Evolutionary conservation across 2,329 filamentous ascomycete genomes (phyloP).

Genomic region (Aspergillus unguis): DNA sequence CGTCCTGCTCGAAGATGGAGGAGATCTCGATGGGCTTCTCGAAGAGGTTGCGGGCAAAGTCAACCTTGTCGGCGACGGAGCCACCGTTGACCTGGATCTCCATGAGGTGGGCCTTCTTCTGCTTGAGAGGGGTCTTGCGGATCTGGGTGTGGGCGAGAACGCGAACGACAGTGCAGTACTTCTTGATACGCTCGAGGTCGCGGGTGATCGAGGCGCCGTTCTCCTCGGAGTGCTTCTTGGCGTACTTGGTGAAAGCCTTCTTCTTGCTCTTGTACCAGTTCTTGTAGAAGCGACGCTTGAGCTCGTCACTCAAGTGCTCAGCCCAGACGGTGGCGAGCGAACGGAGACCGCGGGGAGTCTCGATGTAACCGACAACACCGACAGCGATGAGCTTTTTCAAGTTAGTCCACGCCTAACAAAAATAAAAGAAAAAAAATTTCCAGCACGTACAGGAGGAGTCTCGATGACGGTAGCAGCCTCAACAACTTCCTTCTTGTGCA

Average conservation of each 20-base stretch:
- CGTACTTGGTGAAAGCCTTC: conserved; percentile 99
- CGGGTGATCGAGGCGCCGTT: conserved; percentile 86
- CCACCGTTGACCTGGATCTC: conserved; percentile 99
- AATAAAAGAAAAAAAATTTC: neutral
- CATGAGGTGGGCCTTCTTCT: conserved; percentile 99
- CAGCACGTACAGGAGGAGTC: conserved; percentile 85
- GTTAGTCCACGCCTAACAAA: neutral
- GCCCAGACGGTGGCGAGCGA: conserved; percentile 99
- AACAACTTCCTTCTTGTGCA: conserved; percentile 98
- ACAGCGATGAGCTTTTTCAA: conserved; percentile 88
- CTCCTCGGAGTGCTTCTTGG: conserved; percentile 98
- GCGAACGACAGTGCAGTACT: conserved; percentile 99
- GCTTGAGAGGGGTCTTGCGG: conserved; percentile 98
- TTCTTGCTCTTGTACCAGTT: conserved; percentile 99
- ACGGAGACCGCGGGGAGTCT: conserved; percentile 98
- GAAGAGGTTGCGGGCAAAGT: conserved; percentile 91
- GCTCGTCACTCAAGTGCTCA: conserved; percentile 96
- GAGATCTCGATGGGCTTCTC: conserved; percentile 97
- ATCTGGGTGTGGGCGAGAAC: conserved; percentile 99
- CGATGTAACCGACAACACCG: conserved; percentile 99
- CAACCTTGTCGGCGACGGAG: conserved; percentile 92
- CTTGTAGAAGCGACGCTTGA: conserved; percentile 99
- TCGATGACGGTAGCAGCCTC: conserved; percentile 85
- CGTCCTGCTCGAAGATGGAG: conserved; percentile 97
- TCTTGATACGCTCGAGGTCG: conserved; percentile 99